phyloP scores from a whole-genome alignment of 2,329 filamentous ascomycete species.

The Beauveria sp. region DNA sequence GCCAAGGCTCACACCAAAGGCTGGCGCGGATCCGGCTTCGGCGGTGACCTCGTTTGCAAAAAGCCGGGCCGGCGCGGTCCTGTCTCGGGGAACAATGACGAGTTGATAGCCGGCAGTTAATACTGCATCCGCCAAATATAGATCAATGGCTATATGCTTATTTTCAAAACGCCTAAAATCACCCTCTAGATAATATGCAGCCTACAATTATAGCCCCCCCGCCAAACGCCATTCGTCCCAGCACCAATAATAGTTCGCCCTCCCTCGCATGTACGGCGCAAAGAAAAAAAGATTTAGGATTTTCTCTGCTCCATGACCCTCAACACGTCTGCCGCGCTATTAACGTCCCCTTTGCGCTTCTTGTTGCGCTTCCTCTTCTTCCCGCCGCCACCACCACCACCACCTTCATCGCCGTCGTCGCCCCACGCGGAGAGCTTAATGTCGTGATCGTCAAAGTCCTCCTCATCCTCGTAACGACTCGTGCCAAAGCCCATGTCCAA shows the following conservation, averaged over 20 bases:
- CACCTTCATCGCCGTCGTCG: conserved; percentile 37
- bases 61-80: not conserved
- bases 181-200: not conserved
- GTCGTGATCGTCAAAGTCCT: conserved; percentile 64
- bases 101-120: too few species aligned
- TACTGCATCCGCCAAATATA: too few species aligned
- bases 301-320: conserved; percentile 62
- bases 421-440: conserved; percentile 63
- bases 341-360: conserved; percentile 71
- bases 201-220: not conserved
- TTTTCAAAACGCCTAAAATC: not conserved
- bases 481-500: conserved; percentile 93
- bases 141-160: too few species aligned
- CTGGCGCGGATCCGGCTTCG: conserved; percentile 1
- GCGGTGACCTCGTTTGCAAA: not conserved
- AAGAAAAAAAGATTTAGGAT: conserved; percentile 16
- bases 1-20: not conserved
- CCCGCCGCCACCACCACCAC: conserved; percentile 34
- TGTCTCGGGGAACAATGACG: too few species aligned
- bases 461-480: conserved; percentile 79
- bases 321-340: conserved; percentile 75
- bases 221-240: not conserved
- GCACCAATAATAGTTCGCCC: not conserved
- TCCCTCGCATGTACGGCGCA: not conserved
- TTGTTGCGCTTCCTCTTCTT: conserved; percentile 63